A percentile compares a stretch with the other conserved stretches of the same genome.
Evolutionary conservation across 2,329 filamentous ascomycete genomes (phyloP).

Genomic region (Elsinoe fawcettii): DNA sequence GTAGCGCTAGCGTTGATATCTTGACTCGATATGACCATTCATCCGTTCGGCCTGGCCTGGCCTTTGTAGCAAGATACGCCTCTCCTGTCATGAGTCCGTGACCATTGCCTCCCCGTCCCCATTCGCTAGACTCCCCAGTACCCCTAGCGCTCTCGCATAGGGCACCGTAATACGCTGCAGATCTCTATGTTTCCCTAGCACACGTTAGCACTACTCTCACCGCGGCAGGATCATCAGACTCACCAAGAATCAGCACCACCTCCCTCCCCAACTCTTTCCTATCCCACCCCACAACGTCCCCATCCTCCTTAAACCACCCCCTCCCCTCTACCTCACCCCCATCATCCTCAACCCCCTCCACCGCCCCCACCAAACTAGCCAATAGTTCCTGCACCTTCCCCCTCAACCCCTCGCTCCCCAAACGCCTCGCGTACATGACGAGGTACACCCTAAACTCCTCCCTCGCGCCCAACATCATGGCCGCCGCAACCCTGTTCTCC

Average conservation of each 20-base stretch:
- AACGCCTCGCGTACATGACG: slow-evolving; percentile 95
- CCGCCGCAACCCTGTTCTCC: slow-evolving; percentile 87
- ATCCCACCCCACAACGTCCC: slow-evolving; percentile 83
- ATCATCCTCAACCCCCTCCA: slow-evolving; percentile 52
- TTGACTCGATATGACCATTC: not conserved
- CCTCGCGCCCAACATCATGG: slow-evolving; percentile 71
- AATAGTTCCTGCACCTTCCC: slow-evolving; percentile 90
- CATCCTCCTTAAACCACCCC: slow-evolving; percentile 60
- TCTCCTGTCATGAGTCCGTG: slow-evolving; percentile 11
- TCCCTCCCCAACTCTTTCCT: slow-evolving; percentile 79
- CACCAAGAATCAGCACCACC: slow-evolving; percentile 87
- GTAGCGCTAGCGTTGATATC: not conserved
- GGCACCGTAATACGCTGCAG: slow-evolving; percentile 90
- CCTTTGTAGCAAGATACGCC: too few species aligned
- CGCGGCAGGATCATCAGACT: slow-evolving; percentile 30
- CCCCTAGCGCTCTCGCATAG: slow-evolving; percentile 74
- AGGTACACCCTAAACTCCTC: slow-evolving; percentile 93
- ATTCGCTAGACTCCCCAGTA: slow-evolving; percentile 33
- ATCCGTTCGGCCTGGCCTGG: not conserved
- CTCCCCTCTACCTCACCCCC: slow-evolving; percentile 36
- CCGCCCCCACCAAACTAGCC: slow-evolving; percentile 68
- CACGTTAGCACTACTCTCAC: slow-evolving; percentile 28
- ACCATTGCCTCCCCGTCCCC: slow-evolving; percentile 14
- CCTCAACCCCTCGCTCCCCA: slow-evolving; percentile 80
- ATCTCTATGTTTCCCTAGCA: slow-evolving; percentile 82